Evolutionary conservation across 2,329 filamentous ascomycete species (phyloP), one percentile per base, ranked within the genome.

Genomic region (Cladosporium sp.): DNA sequence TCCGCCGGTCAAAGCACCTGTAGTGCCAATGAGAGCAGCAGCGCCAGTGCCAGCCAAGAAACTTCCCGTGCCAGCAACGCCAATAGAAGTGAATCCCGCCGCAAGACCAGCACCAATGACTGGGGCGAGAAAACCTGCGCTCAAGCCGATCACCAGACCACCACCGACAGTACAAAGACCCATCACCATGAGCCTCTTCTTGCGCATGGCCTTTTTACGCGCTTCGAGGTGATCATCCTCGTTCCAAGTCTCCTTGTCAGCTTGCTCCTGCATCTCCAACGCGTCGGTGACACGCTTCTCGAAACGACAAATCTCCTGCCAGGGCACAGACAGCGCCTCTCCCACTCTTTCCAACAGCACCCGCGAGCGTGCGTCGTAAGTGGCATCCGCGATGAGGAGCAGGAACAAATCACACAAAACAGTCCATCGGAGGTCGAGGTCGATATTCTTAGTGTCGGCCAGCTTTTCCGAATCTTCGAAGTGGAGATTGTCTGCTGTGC

Each of bases 211-310:
- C 67, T 96, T 96, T 45, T 88, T 80, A 41, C 93, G 82, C 52
- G 77, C 80, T 68, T 96, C 89, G 78, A 97, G 89, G 66, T 97
- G 90, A 57, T 95, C 89, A 9, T 93, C 86, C 68, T 99, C 93
- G 58, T 96, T 95, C 93, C 93, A 99, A 56, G 92, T 96, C 70
- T 99, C 93, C 63, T 92, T 95, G 56, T 90, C 87, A 5, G 89
- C 89, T 41, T 88, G 84, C 68, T 97, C 90, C 70, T 97, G 92
- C 89, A 99, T 96, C 69, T 99, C 93, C 18, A 99, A 75, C 1
- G 93, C 90, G 69, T 99, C 93, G 7, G 93, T 96, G 5, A 99
- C 89, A 47, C 90, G 86, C 72, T 96, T 97, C 71, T 99, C 93
- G 63, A 99, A 99, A 34, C 89, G 84, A 69, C 90, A 95, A 52